Evolutionary conservation across 176 grass and related monocot genomes (phyloP).

Genomic region (barley (Hordeum vulgare)): MorexV3_pseudomolecules_assembly NC_058520.1:549621598-549622097

Average conservation of each 20-base stretch:
- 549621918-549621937: no score
- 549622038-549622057: conserved; percentile 51
- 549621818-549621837: conserved; percentile 56
- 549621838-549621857: conserved; percentile 74
- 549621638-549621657: conserved; percentile 44
- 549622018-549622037: conserved; percentile 70
- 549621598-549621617: conserved; percentile 45
- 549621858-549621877: conserved; percentile 70
- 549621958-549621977: neutral
- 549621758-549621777: conserved; percentile 48
- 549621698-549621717: conserved; percentile 90
- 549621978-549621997: no score
- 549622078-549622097: conserved; percentile 29
- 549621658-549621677: conserved; percentile 81
- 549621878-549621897: neutral
- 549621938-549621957: neutral
- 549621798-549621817: conserved; percentile 82
- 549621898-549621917: neutral
- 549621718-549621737: conserved; percentile 76
- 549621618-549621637: conserved; percentile 45
- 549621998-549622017: conserved; percentile 36
- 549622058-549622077: conserved; percentile 55
- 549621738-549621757: conserved; percentile 66
- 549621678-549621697: conserved; percentile 57
- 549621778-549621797: conserved; percentile 61